Base-by-base conservation (phyloP, 257 asterid genomes). In the Przewalskia tangutica region DNA sequence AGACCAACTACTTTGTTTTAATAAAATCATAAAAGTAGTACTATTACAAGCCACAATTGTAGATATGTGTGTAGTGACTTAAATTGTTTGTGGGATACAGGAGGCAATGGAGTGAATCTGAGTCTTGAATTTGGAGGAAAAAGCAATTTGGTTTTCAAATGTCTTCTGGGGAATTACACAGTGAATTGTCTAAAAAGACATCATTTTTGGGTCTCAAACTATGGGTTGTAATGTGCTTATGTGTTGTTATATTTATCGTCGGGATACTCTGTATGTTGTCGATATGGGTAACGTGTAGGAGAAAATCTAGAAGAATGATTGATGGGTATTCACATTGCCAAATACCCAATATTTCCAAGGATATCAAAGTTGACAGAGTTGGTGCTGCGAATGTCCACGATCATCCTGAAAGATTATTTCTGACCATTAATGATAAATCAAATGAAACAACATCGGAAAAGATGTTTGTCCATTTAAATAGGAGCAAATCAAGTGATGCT, bases 201-300 rank as follows among this genome's bases (percentile, higher is more conserved):
- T 77, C 89, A 2, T 92, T 92, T 66, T 92, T 94, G 81, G 88
- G 88, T 80, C 87, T 95, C 51, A 95, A 92, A 82, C 89, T 95
- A 27, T 95, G 99, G 99, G 97, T 91, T 87, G 86, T 94, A 38
- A 88, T 95, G 8, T 93, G 98, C 63, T 66, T 95, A 75, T 90
- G 92, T 62, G 93, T 92, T 66, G 96, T 93, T 60, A 95, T 92
- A 66, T 91, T 94, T 59, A 92, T 94, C 59, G 87, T 92, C 38
- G 87, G 94, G 70, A 90, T 92, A 77, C 91, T 95, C 13, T 93
- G 96, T 56, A 88, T 92, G 83, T 84, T 95, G 58, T 91, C 98
- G 5, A 78, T 95, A 82, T 95, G 96, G 96, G 83, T 88, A 48
- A 84, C 90, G 84, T 94, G 86, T 76, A 89, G 93, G 84, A 86